These are phyloP conservation scores for Hypoxylon subgilvum DNA, from an alignment of 495 filamentous ascomycete species.

Conservation along the genomic window DNA sequence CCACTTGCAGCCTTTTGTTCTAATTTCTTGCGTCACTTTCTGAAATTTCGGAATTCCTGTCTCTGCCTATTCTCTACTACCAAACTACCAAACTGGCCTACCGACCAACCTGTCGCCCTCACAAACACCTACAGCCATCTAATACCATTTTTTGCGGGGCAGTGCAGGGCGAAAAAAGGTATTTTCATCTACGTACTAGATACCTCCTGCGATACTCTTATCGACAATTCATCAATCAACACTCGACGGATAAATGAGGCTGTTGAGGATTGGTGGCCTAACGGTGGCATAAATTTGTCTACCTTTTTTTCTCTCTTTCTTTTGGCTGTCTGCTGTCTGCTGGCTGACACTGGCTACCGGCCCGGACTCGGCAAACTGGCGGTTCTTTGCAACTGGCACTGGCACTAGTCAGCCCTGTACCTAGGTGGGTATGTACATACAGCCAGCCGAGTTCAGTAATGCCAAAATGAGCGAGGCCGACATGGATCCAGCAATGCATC, in stretches of 20 bases:
- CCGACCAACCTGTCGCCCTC: not conserved
- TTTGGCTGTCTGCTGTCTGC: too few species aligned
- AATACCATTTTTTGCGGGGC: slow-evolving; percentile 25
- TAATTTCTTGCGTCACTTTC: too few species aligned
- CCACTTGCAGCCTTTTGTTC: not conserved
- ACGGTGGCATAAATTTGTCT: slow-evolving; percentile 42
- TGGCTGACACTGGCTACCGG: slow-evolving; percentile 2
- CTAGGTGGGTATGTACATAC: too few species aligned
- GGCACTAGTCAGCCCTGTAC: slow-evolving; percentile 23
- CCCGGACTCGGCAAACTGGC: slow-evolving; percentile 4
- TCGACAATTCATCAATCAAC: slow-evolving; percentile 22
- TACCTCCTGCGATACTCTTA: slow-evolving; percentile 4
- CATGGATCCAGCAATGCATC: slow-evolving; percentile 35
- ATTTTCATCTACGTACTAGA: not conserved
- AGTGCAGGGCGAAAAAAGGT: slow-evolving; percentile 19
- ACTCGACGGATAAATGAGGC: slow-evolving; percentile 30
- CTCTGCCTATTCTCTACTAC: not conserved
- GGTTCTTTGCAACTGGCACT: slow-evolving; percentile 22
- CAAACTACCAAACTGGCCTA: not conserved
- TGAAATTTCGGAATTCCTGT: not conserved
- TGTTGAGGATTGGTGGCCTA: slow-evolving; percentile 42
- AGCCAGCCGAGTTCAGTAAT: slow-evolving; percentile 2
- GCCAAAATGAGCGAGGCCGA: slow-evolving; percentile 41
- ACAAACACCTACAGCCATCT: too few species aligned
- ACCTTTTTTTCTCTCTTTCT: slow-evolving; percentile 25